A percentile compares a stretch with the other conserved stretches of the same genome.
These are phyloP conservation scores for Paramecium sexaurelia DNA, from an alignment of 73 alveolate genomes.

Conservation along the genomic window DNA sequence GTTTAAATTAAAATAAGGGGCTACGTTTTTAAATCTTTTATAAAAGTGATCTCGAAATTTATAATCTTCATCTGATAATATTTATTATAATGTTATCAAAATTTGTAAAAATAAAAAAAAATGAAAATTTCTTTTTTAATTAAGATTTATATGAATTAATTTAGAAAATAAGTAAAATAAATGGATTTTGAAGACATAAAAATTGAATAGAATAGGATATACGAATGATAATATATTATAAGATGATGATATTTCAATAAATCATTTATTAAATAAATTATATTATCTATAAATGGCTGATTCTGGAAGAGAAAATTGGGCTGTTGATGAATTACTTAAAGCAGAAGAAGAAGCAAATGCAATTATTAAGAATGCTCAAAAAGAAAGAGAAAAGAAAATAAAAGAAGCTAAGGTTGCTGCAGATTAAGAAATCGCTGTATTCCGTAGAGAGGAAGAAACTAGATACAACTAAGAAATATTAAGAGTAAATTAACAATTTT, in stretches of 20 bases:
- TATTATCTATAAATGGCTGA: slow-evolving; percentile 16
- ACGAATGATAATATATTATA: neutral
- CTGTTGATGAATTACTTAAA: slow-evolving; percentile 67
- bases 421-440: slow-evolving; percentile 66
- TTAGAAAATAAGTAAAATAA: too few relatives aligned
- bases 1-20: too few relatives aligned
- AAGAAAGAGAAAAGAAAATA: slow-evolving; percentile 68
- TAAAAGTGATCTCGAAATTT: too few relatives aligned
- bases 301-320: slow-evolving; percentile 57
- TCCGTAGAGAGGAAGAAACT: slow-evolving; percentile 66
- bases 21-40: too few relatives aligned
- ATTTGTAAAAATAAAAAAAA: too few relatives aligned
- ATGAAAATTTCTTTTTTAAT: too few relatives aligned
- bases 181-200: neutral
- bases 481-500: slow-evolving; percentile 13
- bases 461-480: slow-evolving; percentile 59
- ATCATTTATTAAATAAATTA: slow-evolving; percentile 6
- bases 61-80: too few relatives aligned
- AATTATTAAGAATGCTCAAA: slow-evolving; percentile 60
- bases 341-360: slow-evolving; percentile 72
- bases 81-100: too few relatives aligned
- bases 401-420: slow-evolving; percentile 71
- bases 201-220: neutral
- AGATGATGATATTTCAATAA: neutral
- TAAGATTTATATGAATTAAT: too few relatives aligned